Evolutionary conservation across 2,329 filamentous ascomycete species (phyloP), one percentile per base, ranked within the genome.

Genomic region (Paecilomyces sp.): DNA sequence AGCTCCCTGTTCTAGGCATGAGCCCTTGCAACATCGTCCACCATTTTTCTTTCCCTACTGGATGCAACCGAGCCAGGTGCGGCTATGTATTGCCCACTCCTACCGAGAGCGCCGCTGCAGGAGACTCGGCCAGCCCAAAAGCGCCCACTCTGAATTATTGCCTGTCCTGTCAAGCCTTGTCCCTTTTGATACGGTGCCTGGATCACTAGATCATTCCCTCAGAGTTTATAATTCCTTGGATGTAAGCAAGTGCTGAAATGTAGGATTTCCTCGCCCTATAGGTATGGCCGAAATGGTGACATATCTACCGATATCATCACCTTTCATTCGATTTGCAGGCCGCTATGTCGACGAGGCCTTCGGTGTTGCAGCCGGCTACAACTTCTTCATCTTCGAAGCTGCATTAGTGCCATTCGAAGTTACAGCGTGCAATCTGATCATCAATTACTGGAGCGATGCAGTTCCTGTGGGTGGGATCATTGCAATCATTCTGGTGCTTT

Each of bases 351-450:
- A 81, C 60, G 76, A 78, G 51, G 78, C 79, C 15, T 75, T 81
- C 57, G 77, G 78, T 4, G 74, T 80, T 56, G 75, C 77, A 24
- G 74, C 75, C 18, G 78, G 77, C 3, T 81, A 78, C 70, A 82
- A 81, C 62, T 82, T 81, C 65, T 81, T 81, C 67, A 67, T 83
- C 55, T 80, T 80, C 60, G 77, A 81, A 68, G 80, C 78, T 6
- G 72, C 78, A 6, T 69, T 82, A 55, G 78, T 83, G 3, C 81
- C 81, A 0, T 83, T 82, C 58, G 81, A 83, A 63, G 77, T 82
- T 51, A 78, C 79, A 12, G 80, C 80, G 3, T 75, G 80, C 66
- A 81, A 77, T 58, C 68, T 81, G 56, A 79, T 83, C 24, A 74
- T 83, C 59, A 74, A 75, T 24, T 83, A 77, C 63, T 83, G 80